Base-by-base conservation (phyloP, 495 filamentous ascomycete genomes). In the Daldinia grandis region DNA sequence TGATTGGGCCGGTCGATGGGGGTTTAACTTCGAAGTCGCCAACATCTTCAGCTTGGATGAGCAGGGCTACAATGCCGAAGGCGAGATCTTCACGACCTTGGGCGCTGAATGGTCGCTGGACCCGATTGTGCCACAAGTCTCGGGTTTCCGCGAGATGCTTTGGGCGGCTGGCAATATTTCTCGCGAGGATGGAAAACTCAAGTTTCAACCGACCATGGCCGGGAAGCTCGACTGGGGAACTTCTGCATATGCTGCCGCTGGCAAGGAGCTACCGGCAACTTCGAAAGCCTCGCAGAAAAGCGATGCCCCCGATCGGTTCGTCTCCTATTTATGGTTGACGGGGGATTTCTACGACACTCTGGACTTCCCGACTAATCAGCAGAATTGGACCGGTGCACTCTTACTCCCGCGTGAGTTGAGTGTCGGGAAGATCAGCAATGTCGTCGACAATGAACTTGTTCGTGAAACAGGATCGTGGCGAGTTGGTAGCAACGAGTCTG, bases 331-430 rank as follows among this genome's bases (percentile, higher is more conserved):
- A 8, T 74, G 71, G 71, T 44, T 74, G 9, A 74, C 71, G 1
- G 71, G 71, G 10, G 60, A 69, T 28, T 70, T 56, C 58, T 74
- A 66, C 47, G 67, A 44, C 7, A 71, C 71, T 24, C 49, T 63
- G 4, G 37, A 67, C 30, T 74, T 74, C 53, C 71, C 71, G 7
- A 70, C 63, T 9, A 31, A 21, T 0, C 71, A 74, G 62, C 71
- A 74, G 33, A 70, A 70, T 25, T 74, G 71, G 71, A 63, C 66
- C 12, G 68, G 71, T 19, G 66, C 71, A 30, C 71, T 74, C 24
- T 50, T 74, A 47, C 71, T 74, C 25, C 71, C 71, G n/a, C 71
- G 71, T 14, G 71, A 74, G 59, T 31, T 74, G 31, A 74, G 71
- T 33, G 50, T 71, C 17, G 71, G 71, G 6, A 74, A 62, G 53